Evolutionary conservation across 805 yeast genomes (phyloP).

Genomic region (Phaffomyces opuntiae): DNA sequence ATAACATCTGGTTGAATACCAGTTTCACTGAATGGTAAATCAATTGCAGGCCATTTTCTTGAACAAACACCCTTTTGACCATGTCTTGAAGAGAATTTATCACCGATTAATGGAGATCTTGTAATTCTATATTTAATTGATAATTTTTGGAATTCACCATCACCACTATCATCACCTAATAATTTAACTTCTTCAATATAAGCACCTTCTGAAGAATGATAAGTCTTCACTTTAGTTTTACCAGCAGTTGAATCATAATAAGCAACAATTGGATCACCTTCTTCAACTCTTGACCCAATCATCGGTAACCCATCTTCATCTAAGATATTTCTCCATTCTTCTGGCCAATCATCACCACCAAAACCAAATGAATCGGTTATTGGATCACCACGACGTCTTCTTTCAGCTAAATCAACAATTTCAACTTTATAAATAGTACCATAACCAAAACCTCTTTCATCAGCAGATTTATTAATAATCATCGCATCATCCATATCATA

Average conservation of each 20-base stretch:
- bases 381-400: conserved; percentile 88
- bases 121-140: conserved; percentile 88
- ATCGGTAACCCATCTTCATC: conserved; percentile 92
- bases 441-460: conserved; percentile 96
- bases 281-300: conserved; percentile 81
- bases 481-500: conserved; percentile 99
- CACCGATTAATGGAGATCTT: conserved; percentile 93
- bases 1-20: conserved; percentile 98
- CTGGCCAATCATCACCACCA: conserved; percentile 90
- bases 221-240: conserved; percentile 84
- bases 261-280: conserved; percentile 94
- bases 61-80: conserved; percentile 99
- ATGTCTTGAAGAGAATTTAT: conserved; percentile 94
- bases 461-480: conserved; percentile 96
- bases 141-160: conserved; percentile 73
- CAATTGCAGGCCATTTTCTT: conserved; percentile 94
- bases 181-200: conserved; percentile 92
- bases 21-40: conserved; percentile 93
- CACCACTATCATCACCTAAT: conserved; percentile 71
- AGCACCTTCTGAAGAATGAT: conserved; percentile 92
- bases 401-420: conserved; percentile 71
- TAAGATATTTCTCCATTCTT: conserved; percentile 78
- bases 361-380: conserved; percentile 91
- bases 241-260: conserved; percentile 87
- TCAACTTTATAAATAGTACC: conserved; percentile 96